Conservation (phyloP, 768 basidiomycete species). For the Cyclocybe cylindracea region DNA sequence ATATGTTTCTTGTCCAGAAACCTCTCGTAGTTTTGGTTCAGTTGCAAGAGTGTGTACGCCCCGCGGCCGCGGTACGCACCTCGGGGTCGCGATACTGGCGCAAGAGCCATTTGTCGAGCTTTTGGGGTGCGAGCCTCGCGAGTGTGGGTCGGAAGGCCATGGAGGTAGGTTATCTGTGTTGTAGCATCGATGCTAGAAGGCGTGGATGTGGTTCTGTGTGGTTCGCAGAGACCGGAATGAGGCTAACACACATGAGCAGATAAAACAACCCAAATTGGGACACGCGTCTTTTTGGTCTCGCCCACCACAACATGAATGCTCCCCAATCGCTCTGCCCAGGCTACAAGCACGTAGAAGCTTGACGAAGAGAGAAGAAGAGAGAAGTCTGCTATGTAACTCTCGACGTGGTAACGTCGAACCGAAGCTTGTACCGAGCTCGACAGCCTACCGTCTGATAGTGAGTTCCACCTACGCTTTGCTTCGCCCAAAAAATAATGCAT, state of each 20-base stretch:
- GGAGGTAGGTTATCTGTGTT: conserved; percentile 1
- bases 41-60: conserved; percentile 89
- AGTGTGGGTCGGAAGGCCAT: conserved; percentile 18
- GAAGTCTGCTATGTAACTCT: conserved; percentile 72
- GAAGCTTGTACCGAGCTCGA: conserved; percentile 70
- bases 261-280: background rate
- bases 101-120: conserved; percentile 65
- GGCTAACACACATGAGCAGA: too few species aligned
- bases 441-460: conserved; percentile 76
- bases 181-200: too few species aligned
- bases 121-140: conserved; percentile 18
- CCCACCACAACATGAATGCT: conserved; percentile 11
- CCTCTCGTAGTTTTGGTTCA: conserved; percentile 56
- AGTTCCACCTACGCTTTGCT: too few species aligned
- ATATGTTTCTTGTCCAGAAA: conserved; percentile 58
- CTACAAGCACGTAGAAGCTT: conserved; percentile 60
- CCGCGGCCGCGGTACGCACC: conserved; percentile 80
- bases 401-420: conserved; percentile 76
- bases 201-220: background rate
- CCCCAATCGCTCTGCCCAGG: conserved; percentile 49
- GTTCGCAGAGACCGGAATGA: background rate
- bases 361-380: conserved; percentile 60
- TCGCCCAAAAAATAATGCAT: too few species aligned
- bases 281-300: background rate
- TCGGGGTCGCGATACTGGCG: conserved; percentile 75